Evolutionary conservation across 2,329 filamentous ascomycete genomes (phyloP).

Genomic region (Fusarium protoensiforme): DNA sequence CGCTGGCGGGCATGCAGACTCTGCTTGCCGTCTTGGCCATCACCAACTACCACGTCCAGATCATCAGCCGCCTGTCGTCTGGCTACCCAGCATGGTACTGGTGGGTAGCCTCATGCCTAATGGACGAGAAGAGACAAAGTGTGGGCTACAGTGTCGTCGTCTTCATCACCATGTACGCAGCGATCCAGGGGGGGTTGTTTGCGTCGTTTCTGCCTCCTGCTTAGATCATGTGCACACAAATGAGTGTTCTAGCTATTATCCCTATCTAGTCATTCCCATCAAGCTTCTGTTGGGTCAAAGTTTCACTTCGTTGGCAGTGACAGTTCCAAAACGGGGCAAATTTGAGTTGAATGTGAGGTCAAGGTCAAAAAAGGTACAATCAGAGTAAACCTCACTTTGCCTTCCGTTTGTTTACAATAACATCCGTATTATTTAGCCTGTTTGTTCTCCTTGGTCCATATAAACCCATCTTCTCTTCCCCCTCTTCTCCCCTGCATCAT

Average conservation of each 20-base stretch:
- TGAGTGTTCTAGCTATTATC: background rate
- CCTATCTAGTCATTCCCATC: background rate
- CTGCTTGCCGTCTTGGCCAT: constrained; percentile 77
- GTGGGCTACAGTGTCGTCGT: constrained; percentile 60
- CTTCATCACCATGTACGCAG: constrained; percentile 83
- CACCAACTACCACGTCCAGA: constrained; percentile 91
- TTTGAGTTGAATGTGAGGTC: background rate
- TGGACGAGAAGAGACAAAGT: constrained; percentile 45
- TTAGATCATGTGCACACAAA: constrained; percentile 48
- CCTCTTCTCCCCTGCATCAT: background rate
- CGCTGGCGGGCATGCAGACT: constrained; percentile 78
- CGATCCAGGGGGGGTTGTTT: constrained; percentile 86
- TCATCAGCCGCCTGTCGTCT: constrained; percentile 88
- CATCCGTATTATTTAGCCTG: too few relatives aligned
- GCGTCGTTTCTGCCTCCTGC: constrained; percentile 93
- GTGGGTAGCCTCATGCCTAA: constrained; percentile 71
- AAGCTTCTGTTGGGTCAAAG: background rate
- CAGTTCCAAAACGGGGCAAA: background rate
- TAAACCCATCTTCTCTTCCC: background rate
- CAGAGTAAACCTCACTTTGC: background rate
- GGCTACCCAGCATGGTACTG: constrained; percentile 92
- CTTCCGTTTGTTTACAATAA: background rate
- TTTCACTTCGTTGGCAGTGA: background rate
- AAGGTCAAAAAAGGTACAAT: background rate
- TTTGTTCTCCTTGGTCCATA: background rate